These are phyloP conservation scores for Hippophae rhamnoides DNA, from an alignment of 306 rosid genomes.

Conservation along the genomic window DNA sequence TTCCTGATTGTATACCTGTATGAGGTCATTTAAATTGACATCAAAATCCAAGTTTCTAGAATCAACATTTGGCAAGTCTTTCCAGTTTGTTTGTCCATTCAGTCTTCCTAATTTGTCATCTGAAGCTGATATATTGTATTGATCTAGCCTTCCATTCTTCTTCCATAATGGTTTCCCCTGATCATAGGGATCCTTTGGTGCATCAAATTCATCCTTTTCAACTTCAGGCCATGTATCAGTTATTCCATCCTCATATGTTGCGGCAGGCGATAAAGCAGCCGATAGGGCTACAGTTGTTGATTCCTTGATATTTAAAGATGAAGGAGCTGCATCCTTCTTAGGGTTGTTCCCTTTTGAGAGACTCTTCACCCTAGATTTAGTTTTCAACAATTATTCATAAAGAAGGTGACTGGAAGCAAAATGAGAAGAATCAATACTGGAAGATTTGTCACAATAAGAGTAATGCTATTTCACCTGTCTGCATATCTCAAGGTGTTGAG, in stretches of 20 bases:
- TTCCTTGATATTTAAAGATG: constrained; percentile 71
- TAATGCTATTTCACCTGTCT: constrained; percentile 56
- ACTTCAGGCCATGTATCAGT: constrained; percentile 49
- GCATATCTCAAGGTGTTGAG: constrained; percentile 95
- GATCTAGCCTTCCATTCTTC: constrained; percentile 65
- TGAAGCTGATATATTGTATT: constrained; percentile 26
- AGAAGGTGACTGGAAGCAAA: constrained; percentile 7
- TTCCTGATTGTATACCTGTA: constrained; percentile 47
- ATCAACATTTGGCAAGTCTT: constrained; percentile 55
- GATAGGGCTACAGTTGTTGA: constrained; percentile 68
- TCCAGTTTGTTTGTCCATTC: constrained; percentile 63
- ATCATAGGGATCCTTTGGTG: constrained; percentile 58
- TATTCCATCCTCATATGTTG: constrained; percentile 46
- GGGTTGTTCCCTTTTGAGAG: constrained; percentile 77
- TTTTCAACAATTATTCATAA: constrained; percentile 11
- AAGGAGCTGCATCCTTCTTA: constrained; percentile 67
- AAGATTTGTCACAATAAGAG: constrained; percentile 4
- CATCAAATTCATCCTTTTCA: constrained; percentile 65
- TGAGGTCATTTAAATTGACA: constrained; percentile 70
- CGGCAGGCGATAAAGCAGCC: constrained; percentile 41
- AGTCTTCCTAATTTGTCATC: constrained; percentile 65
- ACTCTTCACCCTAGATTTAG: constrained; percentile 75
- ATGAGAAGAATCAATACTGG: constrained; percentile 11
- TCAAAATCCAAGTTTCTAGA: constrained; percentile 46
- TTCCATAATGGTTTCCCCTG: constrained; percentile 65